Evolutionary conservation across 768 basidiomycete species (phyloP).

Genomic region (Leucocoprinus leucothites): DNA sequence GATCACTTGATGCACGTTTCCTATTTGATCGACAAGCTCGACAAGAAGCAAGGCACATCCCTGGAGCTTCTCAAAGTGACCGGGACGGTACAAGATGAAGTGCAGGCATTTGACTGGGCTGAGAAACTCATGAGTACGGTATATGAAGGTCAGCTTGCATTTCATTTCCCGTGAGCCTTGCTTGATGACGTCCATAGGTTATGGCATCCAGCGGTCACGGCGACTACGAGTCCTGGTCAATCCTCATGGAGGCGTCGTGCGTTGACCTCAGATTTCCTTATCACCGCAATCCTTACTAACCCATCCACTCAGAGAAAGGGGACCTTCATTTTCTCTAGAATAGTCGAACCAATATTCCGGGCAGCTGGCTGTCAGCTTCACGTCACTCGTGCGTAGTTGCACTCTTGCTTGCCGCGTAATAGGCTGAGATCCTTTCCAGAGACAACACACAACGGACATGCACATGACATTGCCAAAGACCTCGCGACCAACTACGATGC

Average conservation of each 20-base stretch:
- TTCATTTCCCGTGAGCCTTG: not conserved
- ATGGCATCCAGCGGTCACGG: constrained; percentile 53
- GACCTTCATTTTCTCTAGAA: constrained; percentile 44
- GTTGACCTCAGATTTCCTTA: constrained; percentile 21
- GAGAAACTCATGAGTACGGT: constrained; percentile 49
- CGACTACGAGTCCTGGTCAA: constrained; percentile 72
- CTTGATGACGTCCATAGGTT: constrained; percentile 16
- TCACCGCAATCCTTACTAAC: constrained; percentile 1
- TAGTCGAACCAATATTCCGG: constrained; percentile 69
- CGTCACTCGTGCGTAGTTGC: constrained; percentile 49
- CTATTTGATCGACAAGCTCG: constrained; percentile 42
- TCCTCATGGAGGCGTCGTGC: constrained; percentile 74
- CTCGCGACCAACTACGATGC: constrained; percentile 66
- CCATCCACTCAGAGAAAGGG: constrained; percentile 54
- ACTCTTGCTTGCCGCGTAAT: not conserved
- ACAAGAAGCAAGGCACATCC: constrained; percentile 32
- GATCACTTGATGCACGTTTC: constrained; percentile 41
- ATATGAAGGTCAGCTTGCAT: constrained; percentile 52
- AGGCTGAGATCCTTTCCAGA: constrained; percentile 34
- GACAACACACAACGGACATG: constrained; percentile 63
- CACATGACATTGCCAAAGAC: constrained; percentile 55
- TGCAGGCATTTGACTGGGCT: constrained; percentile 49
- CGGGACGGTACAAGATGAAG: constrained; percentile 23
- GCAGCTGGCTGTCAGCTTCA: constrained; percentile 64
- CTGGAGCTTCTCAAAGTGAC: constrained; percentile 43